Conservation (phyloP, 352 stramenopile genomes). For the Globisporangium orthogonon region DNA sequence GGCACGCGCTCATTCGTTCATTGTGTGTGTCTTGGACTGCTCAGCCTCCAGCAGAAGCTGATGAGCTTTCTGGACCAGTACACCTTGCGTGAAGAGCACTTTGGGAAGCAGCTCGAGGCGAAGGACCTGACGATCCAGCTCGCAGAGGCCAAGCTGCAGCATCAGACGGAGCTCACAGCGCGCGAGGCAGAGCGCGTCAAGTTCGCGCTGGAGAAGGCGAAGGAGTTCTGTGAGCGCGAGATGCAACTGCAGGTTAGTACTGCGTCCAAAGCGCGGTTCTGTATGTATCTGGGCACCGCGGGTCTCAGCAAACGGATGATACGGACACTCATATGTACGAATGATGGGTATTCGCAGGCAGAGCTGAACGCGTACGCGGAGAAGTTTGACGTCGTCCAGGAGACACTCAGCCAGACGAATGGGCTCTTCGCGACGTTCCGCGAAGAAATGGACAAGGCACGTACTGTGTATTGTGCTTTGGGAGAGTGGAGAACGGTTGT, state of each 20-base stretch:
- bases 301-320: not conserved
- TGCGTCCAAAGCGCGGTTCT: no score
- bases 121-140: slow-evolving; percentile 80
- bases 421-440: slow-evolving; percentile 81
- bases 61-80: slow-evolving; percentile 83
- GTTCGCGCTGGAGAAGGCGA: slow-evolving; percentile 76
- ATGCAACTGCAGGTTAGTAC: slow-evolving; percentile 48
- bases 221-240: slow-evolving; percentile 75
- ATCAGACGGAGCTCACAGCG: slow-evolving; percentile 68
- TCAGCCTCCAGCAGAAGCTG: slow-evolving; percentile 77
- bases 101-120: slow-evolving; percentile 73
- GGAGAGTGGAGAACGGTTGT: no score
- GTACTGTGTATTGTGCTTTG: not conserved
- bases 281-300: no score
- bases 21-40: not conserved
- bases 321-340: not conserved
- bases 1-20: not conserved
- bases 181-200: slow-evolving; percentile 64
- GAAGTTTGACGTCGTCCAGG: slow-evolving; percentile 81
- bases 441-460: slow-evolving; percentile 80
- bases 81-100: slow-evolving; percentile 73
- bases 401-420: slow-evolving; percentile 83
- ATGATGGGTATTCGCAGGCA: slow-evolving; percentile 10
- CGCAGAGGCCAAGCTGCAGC: slow-evolving; percentile 72
- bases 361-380: slow-evolving; percentile 82